Base-by-base conservation (phyloP, 768 basidiomycete genomes). In the Lactarius hengduanensis region DNA sequence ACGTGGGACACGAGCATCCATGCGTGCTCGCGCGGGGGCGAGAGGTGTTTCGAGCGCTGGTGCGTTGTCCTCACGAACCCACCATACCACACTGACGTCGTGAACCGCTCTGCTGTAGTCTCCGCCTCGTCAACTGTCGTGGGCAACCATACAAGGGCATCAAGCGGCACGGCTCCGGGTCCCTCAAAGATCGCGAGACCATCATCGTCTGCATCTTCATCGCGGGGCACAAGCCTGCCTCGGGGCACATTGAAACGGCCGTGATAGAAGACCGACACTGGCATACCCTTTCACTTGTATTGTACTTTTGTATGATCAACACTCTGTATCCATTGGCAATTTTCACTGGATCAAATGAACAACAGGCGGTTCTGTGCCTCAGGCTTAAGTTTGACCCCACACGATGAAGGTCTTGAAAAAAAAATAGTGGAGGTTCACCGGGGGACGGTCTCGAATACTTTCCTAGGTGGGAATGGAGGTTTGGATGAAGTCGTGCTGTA, bases 1-100 rank as follows among this genome's bases (percentile, higher is more conserved):
- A 36, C 82, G 89, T 62, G 91, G 89, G 3, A 93, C 86, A 6
- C 81, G 86, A 54, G 88, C 85, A 1, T 89, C 85, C 15, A 79
- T 82, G 79, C 83, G 85, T 65, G 84, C 81, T 43, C 74, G 78
- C 34, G 53, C 53, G 8, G 56, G 62, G 26, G n/a, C 62, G 32
- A 69, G 68, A 15, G 70, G 59, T 5, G 45, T 47, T 50, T 41
- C 62, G 43, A 61, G 70, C 38, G 57, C 55, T 28, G 59, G 70
- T 71, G 60, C 43, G 62, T 22, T 8, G 53, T 50, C 2, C 50
- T 53, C 50, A 26, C 26, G 50, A 26, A 26, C 26, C 13, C n/a
- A 28, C 13, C 22, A 13, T 15, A 53, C 22, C 50, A 26, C 26
- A 22, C 59, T 61, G 43, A 60, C 30, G 43, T 47, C n/a, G 34